Evolutionary conservation across 305 asterid species (phyloP), one percentile per base, ranked within the genome.

Genomic region (Caryopteris hybrid): DNA sequence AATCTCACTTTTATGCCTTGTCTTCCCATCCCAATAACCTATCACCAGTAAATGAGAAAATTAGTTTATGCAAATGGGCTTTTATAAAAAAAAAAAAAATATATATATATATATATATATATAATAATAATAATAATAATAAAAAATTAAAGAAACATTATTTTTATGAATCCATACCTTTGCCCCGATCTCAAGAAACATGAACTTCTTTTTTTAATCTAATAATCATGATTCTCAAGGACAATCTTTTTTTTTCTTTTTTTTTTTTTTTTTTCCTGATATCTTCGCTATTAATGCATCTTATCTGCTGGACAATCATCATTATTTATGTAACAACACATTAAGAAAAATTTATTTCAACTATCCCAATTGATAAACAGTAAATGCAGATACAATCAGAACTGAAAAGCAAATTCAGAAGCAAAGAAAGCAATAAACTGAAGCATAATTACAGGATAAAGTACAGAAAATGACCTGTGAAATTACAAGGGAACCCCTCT

Each of bases 21-120:
- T 76, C 48, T 77, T 74, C 74, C 77, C 88, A 77, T 83, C 78
- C 17, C 79, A 52, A 73, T 69, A 48, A 8, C 78, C 85, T 82
- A 61, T 67, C 61, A 69, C 21, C 1, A 54, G 8, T 6, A 22
- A 13, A n/a, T n/a, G n/a, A n/a, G n/a, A n/a, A n/a, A n/a, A n/a
- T n/a, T n/a, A n/a, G n/a, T n/a, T n/a, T n/a, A 25, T 25, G 4
- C 4, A 25, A 25, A 4, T 25, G 31, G 31, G 2, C 31, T 25
- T 25, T 25, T 25, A 25, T 25, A 25, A 25, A 25, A 25, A 25
- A 25, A n/a, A n/a, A n/a, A n/a, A n/a, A n/a, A n/a, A n/a, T n/a
- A n/a, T n/a, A n/a, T n/a, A n/a, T n/a, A n/a, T n/a, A n/a, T n/a
- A n/a, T n/a, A n/a, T n/a, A n/a, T n/a, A n/a, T n/a, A n/a, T n/a